Conservation (phyloP, 2,329 filamentous ascomycete genomes). For the Nemania sp. region DNA sequence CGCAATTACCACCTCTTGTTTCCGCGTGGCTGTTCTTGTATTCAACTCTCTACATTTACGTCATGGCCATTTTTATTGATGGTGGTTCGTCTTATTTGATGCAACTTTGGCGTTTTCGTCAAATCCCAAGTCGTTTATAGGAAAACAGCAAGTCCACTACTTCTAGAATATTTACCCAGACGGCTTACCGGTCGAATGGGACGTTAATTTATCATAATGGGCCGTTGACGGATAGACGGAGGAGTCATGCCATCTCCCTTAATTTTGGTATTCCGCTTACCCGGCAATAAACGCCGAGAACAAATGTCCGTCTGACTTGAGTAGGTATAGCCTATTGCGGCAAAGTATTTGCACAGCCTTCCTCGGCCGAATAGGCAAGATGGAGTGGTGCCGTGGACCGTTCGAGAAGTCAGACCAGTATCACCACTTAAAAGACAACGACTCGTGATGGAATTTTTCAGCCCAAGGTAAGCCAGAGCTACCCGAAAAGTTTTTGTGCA, state of each 20-base stretch:
- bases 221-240: neutral
- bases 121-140: neutral
- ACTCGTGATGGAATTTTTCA: neutral
- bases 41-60: neutral
- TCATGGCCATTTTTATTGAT: neutral
- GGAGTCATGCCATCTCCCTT: neutral
- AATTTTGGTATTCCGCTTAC: neutral
- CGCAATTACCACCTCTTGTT: neutral
- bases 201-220: neutral
- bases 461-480: neutral
- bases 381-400: no score
- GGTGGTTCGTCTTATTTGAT: neutral
- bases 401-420: no score
- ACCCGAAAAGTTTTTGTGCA: neutral
- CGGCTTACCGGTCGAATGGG: neutral
- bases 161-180: neutral
- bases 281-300: neutral
- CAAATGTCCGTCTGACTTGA: neutral
- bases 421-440: neutral
- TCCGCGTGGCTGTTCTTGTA: neutral
- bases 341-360: no score
- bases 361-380: no score
- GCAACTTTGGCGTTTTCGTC: neutral
- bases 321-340: no score
- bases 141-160: neutral